Evolutionary conservation across 345 rosid genomes (phyloP), one percentile per base, ranked within the genome.

Genomic region (Physaria fendleri): DNA sequence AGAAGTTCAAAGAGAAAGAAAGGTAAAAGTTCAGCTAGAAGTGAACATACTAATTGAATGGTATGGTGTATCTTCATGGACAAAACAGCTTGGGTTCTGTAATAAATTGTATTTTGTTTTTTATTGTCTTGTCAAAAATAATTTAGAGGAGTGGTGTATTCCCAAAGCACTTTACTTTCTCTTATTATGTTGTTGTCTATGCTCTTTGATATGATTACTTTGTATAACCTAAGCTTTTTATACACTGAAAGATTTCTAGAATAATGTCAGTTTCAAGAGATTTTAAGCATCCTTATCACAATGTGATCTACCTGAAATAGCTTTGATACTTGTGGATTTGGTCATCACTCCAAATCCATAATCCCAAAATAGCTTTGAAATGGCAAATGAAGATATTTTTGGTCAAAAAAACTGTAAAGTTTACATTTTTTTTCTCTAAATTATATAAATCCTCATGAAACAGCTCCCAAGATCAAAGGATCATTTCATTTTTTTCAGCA

Each of bases 331-430:
- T 29, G 73, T 61, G 73, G 73, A 69, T 69, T 54, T 69, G 57
- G 73, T 69, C 73, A 14, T 44, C 42, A 52, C 27, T 61, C 51
- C 10, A 53, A 61, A 61, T 69, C 73, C 62, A 61, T 16, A 37
- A 54, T 61, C 73, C 63, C 27, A 69, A 69, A n/a, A n/a, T n/a
- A n/a, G n/a, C n/a, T n/a, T n/a, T n/a, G n/a, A 40, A 68, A 22
- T 25, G 18, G 41, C 52, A 68, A 68, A 50, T 6, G 24, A 61
- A 61, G 39, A 68, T 68, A 49, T 54, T 47, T 44, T 44, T 53
- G 22, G 27, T 50, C 40, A 68, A 40, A 41, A 50, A 67, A 27
- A 20, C n/a, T 69, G 40, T 49, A 50, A 58, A 23, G 13, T 41
- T 17, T 13, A 14, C 14, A 14, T 17, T 37, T 55, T n/a, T 28